Base-by-base conservation (phyloP, 495 filamentous ascomycete species). In the Aspergillus campestris region DNA sequence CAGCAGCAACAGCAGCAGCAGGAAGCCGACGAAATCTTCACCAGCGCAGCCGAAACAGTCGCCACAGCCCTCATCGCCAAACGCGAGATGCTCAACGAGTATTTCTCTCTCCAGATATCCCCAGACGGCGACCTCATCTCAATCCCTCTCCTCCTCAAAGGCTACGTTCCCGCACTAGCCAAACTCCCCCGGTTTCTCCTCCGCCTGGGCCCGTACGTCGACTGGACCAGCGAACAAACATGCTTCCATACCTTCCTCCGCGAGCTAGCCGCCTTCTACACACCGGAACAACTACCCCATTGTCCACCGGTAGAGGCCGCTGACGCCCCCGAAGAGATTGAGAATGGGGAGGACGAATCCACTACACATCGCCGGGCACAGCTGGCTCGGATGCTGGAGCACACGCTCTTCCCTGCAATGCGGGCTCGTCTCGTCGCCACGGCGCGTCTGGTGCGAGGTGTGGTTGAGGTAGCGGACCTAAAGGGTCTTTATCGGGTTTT, bases 401-500 rank as follows among this genome's bases (percentile, higher is more conserved):
- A 94, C 61, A 72, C 86, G 37, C 69, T 97, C 41, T 99, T 97
- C 54, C 92, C 92, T 5, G 86, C 89, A 3, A 81, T 95, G 50
- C 84, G 86, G 62, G 76, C 83, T 6, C 73, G 89, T 42, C 61
- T 99, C 31, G 83, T 97, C 48, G 90, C 89, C 24, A 95, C 91
- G 34, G 84, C 77, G 47, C 72, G 75, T 14, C 64, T 97, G 53
- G 75, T 96, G 62, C 76, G 78, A 45, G 86, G 82, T 13, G 80
- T 95, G 28, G 72, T 94, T 11, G 92, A 99, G 67, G 81, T 95
- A 24, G 94, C 94, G 0, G 86, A 95, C 71, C 66, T 97, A 45
- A 97, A 95, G 62, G 90, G 94, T 4, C 60, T 99, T 40, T 99
- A 99, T 64, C 72, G 87, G 34, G 90, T 96, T n/a, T 99, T 99